Percentiles rank a stretch among this genome's conserved stretches.
phyloP scores from a whole-genome alignment of 1,284 basidiomycete genomes.

The Leccinum huronense region DNA sequence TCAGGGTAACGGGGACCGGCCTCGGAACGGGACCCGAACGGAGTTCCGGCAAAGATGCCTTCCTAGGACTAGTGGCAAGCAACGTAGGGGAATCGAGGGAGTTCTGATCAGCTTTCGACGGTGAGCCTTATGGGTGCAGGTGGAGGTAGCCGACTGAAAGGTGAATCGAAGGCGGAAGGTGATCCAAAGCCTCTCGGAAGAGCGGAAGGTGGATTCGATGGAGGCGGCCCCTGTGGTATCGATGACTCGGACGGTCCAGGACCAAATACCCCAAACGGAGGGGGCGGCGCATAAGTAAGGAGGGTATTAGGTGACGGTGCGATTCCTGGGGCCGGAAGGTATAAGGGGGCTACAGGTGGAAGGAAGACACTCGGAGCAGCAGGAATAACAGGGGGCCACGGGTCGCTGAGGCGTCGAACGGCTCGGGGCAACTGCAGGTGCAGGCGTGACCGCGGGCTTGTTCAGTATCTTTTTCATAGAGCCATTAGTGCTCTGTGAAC shows the following conservation, averaged over 20 bases:
- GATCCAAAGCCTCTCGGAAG: conserved; percentile 50
- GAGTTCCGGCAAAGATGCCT: conserved; percentile 35
- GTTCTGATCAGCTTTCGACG: conserved; percentile 42
- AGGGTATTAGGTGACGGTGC: conserved; percentile 44
- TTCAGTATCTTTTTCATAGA: conserved; percentile 52
- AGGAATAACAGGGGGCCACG: conserved; percentile 31
- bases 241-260: conserved; percentile 37
- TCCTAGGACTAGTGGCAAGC: conserved; percentile 37
- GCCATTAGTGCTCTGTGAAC: conserved; percentile 42
- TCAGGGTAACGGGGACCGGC: conserved; percentile 38
- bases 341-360: conserved; percentile 46
- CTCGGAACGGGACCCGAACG: conserved; percentile 64
- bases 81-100: conserved; percentile 42
- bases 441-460: conserved; percentile 37
- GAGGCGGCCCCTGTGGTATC: conserved; percentile 42
- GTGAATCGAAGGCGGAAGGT: conserved; percentile 47
- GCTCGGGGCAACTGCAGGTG: conserved; percentile 29
- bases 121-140: conserved; percentile 57
- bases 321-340: conserved; percentile 45
- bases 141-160: conserved; percentile 41
- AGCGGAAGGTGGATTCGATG: conserved; percentile 51
- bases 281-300: conserved; percentile 49
- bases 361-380: conserved; percentile 29
- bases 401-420: conserved; percentile 35
- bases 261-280: conserved; percentile 49